Evolutionary conservation across 2,329 filamentous ascomycete genomes (phyloP), one percentile per base, ranked within the genome.

Genomic region (Cryphonectria nitschkei): DNA sequence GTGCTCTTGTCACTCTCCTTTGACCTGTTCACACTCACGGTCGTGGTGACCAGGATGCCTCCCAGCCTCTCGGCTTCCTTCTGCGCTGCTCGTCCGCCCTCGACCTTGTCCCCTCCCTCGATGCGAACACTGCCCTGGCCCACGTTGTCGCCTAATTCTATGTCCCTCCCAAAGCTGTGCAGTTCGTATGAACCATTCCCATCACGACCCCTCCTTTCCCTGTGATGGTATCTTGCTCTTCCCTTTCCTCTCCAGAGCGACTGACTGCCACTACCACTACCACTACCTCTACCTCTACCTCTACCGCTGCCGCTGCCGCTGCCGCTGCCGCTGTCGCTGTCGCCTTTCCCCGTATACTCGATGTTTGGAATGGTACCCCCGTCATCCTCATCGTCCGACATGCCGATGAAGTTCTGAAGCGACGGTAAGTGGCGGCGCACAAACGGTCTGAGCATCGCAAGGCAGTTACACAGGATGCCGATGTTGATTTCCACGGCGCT

Each of bases 401-500:
- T 66, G 22, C 69, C 70, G 22, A 73, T 61, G 9, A 73, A 60
- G 39, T 65, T 70, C 22, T 65, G 69, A 7, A 77, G 70, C 62
- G 61, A 68, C 9, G 75, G 74, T 41, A 76, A 34, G 65, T 77
- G 73, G 13, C 65, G 67, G 9, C 73, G 61, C 22, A 77, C 65
- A 19, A 78, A 76, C 14, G 74, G 75, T 69, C 75, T 76, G 46
- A 78, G 72, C n/a, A 74, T 72, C 34, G 74, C 74, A 43, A 75
- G 73, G 69, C 73, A 75, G 71, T 75, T 75, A 74, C 77, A 78
- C 29, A 75, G 63, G 73, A 78, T 77, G 68, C 76, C 76, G 34
- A 78, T 72, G 74, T 82, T 81, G 60, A 81, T 76, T 73, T 80
- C 81, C 8, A 77, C 72, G 13, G 78, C 77, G n/a, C 79, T 77